phyloP scores from a whole-genome alignment of 2,329 filamentous ascomycete species.

The Rhynchosporium graminicola region DNA sequence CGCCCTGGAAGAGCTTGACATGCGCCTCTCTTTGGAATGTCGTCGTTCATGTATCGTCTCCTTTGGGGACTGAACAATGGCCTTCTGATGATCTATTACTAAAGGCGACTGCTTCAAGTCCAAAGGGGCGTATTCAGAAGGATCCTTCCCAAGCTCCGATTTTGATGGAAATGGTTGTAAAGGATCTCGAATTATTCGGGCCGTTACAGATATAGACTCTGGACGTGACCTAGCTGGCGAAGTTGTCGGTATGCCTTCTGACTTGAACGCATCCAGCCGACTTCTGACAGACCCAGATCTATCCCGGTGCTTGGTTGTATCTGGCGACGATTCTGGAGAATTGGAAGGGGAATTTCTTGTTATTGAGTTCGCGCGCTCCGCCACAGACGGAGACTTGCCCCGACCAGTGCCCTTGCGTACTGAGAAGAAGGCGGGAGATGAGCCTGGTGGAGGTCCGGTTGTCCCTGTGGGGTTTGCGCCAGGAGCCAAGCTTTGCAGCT shows the following conservation, averaged over 20 bases:
- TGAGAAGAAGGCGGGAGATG: slow-evolving; percentile 57
- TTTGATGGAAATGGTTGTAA: slow-evolving; percentile 46
- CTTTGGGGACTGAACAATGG: slow-evolving; percentile 38
- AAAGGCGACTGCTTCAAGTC: slow-evolving; percentile 62
- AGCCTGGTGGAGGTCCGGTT: slow-evolving; percentile 45
- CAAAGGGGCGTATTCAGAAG: slow-evolving; percentile 49
- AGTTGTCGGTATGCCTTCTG: slow-evolving; percentile 25
- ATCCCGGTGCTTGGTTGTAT: slow-evolving; percentile 40
- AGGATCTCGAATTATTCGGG: slow-evolving; percentile 74
- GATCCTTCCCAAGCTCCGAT: slow-evolving; percentile 44
- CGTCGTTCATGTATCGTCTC: slow-evolving; percentile 53
- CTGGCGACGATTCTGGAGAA: slow-evolving; percentile 51
- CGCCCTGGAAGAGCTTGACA: slow-evolving; percentile 33
- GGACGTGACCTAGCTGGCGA: slow-evolving; percentile 50
- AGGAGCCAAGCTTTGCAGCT: slow-evolving; percentile 58
- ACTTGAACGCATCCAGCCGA: slow-evolving; percentile 33
- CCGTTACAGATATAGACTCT: slow-evolving; percentile 86
- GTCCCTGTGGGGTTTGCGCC: slow-evolving; percentile 37
- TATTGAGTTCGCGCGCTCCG: slow-evolving; percentile 42
- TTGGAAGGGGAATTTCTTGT: slow-evolving; percentile 42
- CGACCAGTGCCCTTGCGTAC: slow-evolving; percentile 50
- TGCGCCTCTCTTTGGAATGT: slow-evolving; percentile 43
- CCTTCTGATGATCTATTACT: slow-evolving; percentile 57
- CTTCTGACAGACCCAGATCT: slow-evolving; percentile 38
- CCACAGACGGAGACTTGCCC: slow-evolving; percentile 42